Percentiles rank a stretch among this genome's conserved stretches.
phyloP scores from a whole-genome alignment of 176 grass and related monocot species.

The Aechmea fasciata region DNA sequence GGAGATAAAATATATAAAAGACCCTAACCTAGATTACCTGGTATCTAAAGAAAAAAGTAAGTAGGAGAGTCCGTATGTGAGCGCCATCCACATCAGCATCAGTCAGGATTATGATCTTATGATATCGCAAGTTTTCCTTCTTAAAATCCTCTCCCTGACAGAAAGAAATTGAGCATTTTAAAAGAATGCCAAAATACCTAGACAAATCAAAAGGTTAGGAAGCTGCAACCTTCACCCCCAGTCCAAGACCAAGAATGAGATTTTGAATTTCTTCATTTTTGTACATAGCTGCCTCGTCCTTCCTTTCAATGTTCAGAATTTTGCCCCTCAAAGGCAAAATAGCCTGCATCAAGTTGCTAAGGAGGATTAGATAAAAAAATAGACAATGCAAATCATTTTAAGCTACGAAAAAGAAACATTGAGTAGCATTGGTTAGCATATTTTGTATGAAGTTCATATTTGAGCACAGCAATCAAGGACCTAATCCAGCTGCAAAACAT shows the following conservation, averaged over 20 bases:
- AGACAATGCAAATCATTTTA: neutral
- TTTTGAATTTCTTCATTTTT: slow-evolving; percentile 99
- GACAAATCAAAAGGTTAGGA: slow-evolving; percentile 11
- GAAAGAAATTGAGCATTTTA: slow-evolving; percentile 27
- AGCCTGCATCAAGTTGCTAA: slow-evolving; percentile 54
- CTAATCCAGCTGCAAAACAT: too few relatives aligned
- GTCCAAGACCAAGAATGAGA: slow-evolving; percentile 84
- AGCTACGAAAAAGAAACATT: neutral
- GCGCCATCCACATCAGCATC: slow-evolving; percentile 99
- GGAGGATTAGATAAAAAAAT: slow-evolving; percentile 13
- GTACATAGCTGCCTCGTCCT: slow-evolving; percentile 95
- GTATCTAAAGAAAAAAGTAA: slow-evolving; percentile 99
- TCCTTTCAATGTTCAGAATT: slow-evolving; percentile 97
- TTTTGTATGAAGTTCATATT: too few relatives aligned
- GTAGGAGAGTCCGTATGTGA: slow-evolving; percentile 88
- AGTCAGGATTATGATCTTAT: slow-evolving; percentile 92
- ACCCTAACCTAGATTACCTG: slow-evolving; percentile 39
- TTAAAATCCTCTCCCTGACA: slow-evolving; percentile 98
- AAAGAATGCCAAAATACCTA: neutral
- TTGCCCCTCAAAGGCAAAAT: slow-evolving; percentile 92
- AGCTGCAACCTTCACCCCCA: slow-evolving; percentile 79
- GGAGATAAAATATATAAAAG: neutral
- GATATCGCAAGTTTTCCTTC: slow-evolving; percentile 88
- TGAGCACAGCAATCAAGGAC: too few relatives aligned
- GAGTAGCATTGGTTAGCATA: too few relatives aligned